A percentile compares a stretch with the other conserved stretches of the same genome.
phyloP scores from a whole-genome alignment of 2,329 filamentous ascomycete species.

The Harringtonia aguacate region DNA sequence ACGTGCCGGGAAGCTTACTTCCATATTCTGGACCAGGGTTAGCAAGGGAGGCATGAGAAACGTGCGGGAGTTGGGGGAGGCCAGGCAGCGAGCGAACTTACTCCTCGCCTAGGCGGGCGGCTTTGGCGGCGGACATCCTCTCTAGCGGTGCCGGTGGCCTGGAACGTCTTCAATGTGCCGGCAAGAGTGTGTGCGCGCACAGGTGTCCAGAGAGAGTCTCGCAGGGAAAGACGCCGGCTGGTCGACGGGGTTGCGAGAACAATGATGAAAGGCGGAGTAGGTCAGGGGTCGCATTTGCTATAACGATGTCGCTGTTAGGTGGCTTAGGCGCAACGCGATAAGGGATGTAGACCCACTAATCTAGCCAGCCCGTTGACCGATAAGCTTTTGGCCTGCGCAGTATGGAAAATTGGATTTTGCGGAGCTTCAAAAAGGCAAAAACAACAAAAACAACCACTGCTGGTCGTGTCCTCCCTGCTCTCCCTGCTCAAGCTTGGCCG shows the following conservation, averaged over 20 bases:
- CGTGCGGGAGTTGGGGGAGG: too few relatives aligned
- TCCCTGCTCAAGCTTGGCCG: too few relatives aligned
- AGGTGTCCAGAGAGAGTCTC: background rate
- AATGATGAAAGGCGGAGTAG: background rate
- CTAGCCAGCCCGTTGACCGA: background rate
- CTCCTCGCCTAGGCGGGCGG: slow-evolving; percentile 52
- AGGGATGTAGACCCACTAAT: slow-evolving; percentile 4
- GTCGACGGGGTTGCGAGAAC: too few relatives aligned
- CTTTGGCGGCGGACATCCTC: slow-evolving; percentile 49
- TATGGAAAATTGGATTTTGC: slow-evolving; percentile 7
- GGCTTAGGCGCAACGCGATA: slow-evolving; percentile 2
- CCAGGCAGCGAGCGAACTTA: slow-evolving; percentile 25
- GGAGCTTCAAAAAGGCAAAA: slow-evolving; percentile 4
- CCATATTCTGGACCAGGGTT: slow-evolving; percentile 57
- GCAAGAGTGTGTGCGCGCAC: background rate
- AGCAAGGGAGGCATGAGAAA: slow-evolving; percentile 15
- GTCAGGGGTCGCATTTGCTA: background rate
- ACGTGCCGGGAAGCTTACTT: slow-evolving; percentile 54
- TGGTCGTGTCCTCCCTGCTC: background rate
- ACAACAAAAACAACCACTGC: background rate
- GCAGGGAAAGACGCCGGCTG: background rate
- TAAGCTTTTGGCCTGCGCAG: too few relatives aligned
- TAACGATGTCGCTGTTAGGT: background rate
- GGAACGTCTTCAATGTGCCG: background rate
- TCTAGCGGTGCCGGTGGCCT: background rate